Base-by-base conservation (phyloP, 1,284 basidiomycete species). In the Puccinia polysora region DNA sequence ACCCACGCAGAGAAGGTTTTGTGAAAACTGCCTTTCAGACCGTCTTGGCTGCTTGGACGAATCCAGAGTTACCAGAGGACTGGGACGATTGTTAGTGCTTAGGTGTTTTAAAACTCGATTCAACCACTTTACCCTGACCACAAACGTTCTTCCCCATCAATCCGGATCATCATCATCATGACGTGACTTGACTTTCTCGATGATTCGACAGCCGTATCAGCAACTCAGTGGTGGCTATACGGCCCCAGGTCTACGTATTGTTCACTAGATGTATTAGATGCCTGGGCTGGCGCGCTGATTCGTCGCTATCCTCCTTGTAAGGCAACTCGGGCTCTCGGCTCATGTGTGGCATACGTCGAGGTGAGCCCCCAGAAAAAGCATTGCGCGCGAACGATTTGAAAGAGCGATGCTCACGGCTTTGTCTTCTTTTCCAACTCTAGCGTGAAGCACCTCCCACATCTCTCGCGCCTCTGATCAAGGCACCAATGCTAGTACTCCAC, bases 221-320 rank as follows among this genome's bases (percentile, higher is more conserved):
- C 67, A 10, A 70, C 67, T 32, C 67, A 60, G 36, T 70, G 67
- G 67, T 70, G 67, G 67, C 55, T 60, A 18, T 70, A 70, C 60
- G 67, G 67, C 18, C 67, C 67, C 25, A 28, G 40, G 14, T 49
- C 36, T 6, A 50, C 67, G 7, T 47, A 49, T 28, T 55, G 56
- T 36, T 43, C 45, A 25, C 25, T 55, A 10, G 43, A 60, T 49
- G 43, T 62, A 23, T 56, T 70, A 7, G 67, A 70, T 38, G 55
- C 67, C 28, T 59, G 67, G 67, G 67, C 67, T 36, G 67, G 67
- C 32, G 67, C 45, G 12, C 18, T 70, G 43, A 50, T 70, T 20
- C 55, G 67, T 43, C 67, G 67, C 14, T 70, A 70, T 50, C 67
- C 67, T 38, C 67, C 67, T 59, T 60, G 43, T 45, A 59, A 70